These are phyloP conservation scores for Schwanniomyces etchellsii DNA, from an alignment of 1,139 yeast species.

Conservation along the genomic window DNA sequence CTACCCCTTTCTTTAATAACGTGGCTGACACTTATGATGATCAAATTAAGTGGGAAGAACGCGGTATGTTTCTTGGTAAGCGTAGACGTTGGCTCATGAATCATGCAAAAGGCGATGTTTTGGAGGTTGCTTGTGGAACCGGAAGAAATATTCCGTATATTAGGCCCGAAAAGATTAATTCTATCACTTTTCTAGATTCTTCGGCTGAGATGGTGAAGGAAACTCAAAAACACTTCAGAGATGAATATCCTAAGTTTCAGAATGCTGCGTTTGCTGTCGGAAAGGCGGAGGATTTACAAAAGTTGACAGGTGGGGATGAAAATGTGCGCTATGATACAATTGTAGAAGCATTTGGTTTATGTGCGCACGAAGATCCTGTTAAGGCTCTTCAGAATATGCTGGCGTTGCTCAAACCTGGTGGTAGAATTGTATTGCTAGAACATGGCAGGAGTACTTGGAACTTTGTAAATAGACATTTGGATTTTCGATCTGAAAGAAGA, in stretches of 20 bases:
- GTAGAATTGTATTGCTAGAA: slow-evolving; percentile 79
- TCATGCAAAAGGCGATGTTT: slow-evolving; percentile 77
- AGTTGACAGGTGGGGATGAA: slow-evolving; percentile 41
- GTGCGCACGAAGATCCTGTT: slow-evolving; percentile 94
- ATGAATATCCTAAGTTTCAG: slow-evolving; percentile 56
- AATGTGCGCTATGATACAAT: slow-evolving; percentile 77
- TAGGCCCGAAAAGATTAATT: slow-evolving; percentile 51
- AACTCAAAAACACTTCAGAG: slow-evolving; percentile 69
- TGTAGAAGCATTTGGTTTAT: slow-evolving; percentile 88
- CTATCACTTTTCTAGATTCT: slow-evolving; percentile 82
- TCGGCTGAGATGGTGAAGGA: slow-evolving; percentile 80
- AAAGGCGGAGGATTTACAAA: slow-evolving; percentile 77
- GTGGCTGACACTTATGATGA: slow-evolving; percentile 80
- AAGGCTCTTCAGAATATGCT: slow-evolving; percentile 72
- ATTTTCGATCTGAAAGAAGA: slow-evolving; percentile 76
- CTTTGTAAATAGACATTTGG: slow-evolving; percentile 74
- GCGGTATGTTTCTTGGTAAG: slow-evolving; percentile 72
- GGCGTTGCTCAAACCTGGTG: slow-evolving; percentile 76
- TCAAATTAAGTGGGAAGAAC: slow-evolving; percentile 83
- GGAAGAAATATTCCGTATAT: slow-evolving; percentile 85
- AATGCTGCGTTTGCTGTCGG: slow-evolving; percentile 87
- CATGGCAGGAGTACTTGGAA: slow-evolving; percentile 87
- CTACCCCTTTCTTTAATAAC: slow-evolving; percentile 74
- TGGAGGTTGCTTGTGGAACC: slow-evolving; percentile 94
- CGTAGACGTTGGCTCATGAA: slow-evolving; percentile 82